phyloP scores from a whole-genome alignment of 2,329 filamentous ascomycete species.

The Calonectria hongkongensis region DNA sequence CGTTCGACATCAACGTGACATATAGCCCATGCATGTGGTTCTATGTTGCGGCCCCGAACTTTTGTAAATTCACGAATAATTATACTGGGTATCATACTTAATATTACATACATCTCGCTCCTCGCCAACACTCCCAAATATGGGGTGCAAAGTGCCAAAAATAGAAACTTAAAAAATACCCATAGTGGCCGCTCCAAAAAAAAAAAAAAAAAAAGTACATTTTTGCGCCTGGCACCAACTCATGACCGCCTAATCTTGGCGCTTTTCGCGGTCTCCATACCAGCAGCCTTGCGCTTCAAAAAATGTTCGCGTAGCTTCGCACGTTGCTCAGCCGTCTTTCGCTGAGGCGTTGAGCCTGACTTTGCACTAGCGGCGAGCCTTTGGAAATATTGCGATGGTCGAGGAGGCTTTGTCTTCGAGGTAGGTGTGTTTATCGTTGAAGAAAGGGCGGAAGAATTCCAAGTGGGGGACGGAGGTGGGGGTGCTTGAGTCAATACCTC shows the following conservation, averaged over 20 bases:
- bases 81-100: conserved; percentile 21
- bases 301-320: conserved; percentile 55
- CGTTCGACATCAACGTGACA: not conserved
- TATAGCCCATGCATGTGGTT: not conserved
- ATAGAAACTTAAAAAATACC: conserved; percentile 8
- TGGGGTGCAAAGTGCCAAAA: not conserved
- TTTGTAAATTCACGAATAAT: not conserved
- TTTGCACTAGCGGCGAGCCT: conserved; percentile 44
- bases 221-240: not conserved
- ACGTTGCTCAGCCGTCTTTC: conserved; percentile 49
- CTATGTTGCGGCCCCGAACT: not conserved
- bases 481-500: conserved; percentile 43
- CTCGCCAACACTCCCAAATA: not conserved
- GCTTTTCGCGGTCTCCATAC: conserved; percentile 35
- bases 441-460: conserved; percentile 46
- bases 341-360: conserved; percentile 37
- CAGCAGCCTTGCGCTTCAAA: conserved; percentile 47
- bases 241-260: conserved; percentile 38
- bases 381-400: conserved; percentile 50
- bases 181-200: not conserved
- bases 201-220: not conserved
- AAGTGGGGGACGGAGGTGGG: conserved; percentile 43
- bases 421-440: conserved; percentile 43
- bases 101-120: not conserved
- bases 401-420: conserved; percentile 41